These are phyloP conservation scores for Hydrangea macrophylla DNA, from an alignment of 148 eudicot species.

Conservation along the genomic window DNA sequence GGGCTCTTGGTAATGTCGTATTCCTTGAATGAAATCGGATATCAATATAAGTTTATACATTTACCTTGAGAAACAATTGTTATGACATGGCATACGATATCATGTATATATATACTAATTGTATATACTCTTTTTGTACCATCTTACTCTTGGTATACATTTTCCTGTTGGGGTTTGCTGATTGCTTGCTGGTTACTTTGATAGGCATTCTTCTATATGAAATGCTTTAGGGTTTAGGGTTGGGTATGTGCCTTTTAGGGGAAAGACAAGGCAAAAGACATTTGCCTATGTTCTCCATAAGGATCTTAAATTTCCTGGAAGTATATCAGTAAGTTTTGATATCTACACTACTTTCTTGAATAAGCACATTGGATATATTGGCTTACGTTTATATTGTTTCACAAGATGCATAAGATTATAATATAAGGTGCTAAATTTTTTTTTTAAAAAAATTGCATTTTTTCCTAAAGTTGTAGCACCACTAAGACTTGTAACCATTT, in stretches of 20 bases:
- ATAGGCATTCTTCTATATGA: constrained; percentile 87
- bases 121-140: too few species aligned
- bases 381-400: too few species aligned
- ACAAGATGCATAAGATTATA: neutral
- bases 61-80: too few species aligned
- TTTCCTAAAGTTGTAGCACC: too few species aligned
- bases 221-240: too few species aligned
- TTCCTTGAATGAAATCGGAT: neutral
- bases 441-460: too few species aligned
- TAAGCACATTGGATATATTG: neutral
- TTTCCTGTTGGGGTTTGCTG: neutral
- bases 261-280: constrained; percentile 97
- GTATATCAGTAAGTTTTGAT: constrained; percentile 55
- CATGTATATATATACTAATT: too few species aligned
- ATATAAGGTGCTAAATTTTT: neutral
- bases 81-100: too few species aligned
- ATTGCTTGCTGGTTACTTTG: constrained; percentile 5
- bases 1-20: constrained; percentile 81
- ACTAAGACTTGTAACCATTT: too few species aligned
- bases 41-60: neutral
- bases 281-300: constrained; percentile 83
- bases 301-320: constrained; percentile 73
- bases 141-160: too few species aligned
- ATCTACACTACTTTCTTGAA: too few species aligned
- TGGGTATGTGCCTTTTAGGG: constrained; percentile 95